Conservation (phyloP, 345 rosid species). For the Brassica nigra region DNA sequence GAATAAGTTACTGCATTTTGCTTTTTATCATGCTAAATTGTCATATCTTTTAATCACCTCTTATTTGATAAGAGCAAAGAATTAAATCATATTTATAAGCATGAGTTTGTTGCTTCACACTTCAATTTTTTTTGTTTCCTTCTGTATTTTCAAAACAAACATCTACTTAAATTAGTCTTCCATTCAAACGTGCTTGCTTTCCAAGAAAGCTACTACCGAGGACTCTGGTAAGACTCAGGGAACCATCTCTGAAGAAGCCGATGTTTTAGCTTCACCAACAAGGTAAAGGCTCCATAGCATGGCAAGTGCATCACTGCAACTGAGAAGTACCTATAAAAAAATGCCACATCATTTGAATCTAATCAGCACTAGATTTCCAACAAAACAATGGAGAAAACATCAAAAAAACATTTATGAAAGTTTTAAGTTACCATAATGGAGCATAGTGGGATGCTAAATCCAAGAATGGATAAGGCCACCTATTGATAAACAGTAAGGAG, state of each 20-base stretch:
- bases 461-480: slow-evolving; percentile 99
- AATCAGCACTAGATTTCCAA: neutral
- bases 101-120: slow-evolving; percentile 36
- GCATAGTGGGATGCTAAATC: slow-evolving; percentile 84
- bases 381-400: neutral
- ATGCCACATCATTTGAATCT: neutral
- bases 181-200: slow-evolving; percentile 16
- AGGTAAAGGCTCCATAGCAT: slow-evolving; percentile 70
- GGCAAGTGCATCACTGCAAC: slow-evolving; percentile 89
- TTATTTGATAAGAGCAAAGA: slow-evolving; percentile 29
- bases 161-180: slow-evolving; percentile 26
- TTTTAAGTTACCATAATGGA: slow-evolving; percentile 71
- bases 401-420: neutral
- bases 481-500: slow-evolving; percentile 34
- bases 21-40: neutral
- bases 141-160: slow-evolving; percentile 14
- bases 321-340: slow-evolving; percentile 66
- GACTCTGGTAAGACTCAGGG: slow-evolving; percentile 60
- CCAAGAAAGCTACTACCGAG: slow-evolving; percentile 34
- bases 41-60: neutral
- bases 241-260: slow-evolving; percentile 63
- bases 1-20: neutral
- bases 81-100: slow-evolving; percentile 30
- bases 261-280: slow-evolving; percentile 75
- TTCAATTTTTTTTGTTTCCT: neutral